These are phyloP conservation scores for Leptographium galeiforme DNA, from an alignment of 2,329 filamentous ascomycete genomes.

Conservation along the genomic window DNA sequence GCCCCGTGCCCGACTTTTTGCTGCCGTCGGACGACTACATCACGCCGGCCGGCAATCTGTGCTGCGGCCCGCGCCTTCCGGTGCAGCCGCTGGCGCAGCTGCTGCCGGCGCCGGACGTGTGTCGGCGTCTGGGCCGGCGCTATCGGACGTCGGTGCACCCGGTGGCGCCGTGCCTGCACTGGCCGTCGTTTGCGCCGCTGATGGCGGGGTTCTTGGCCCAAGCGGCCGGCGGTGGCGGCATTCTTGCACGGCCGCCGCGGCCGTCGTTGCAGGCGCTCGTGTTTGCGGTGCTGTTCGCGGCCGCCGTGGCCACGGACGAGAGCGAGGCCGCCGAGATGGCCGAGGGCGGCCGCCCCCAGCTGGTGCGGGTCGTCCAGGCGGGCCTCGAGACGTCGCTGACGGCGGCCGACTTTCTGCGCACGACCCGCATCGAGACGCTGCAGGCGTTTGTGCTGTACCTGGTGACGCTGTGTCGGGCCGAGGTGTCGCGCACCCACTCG, in stretches of 20 bases:
- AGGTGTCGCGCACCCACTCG: constrained; percentile 61
- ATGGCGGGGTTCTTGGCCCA: constrained; percentile 53
- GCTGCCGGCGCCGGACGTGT: constrained; percentile 42
- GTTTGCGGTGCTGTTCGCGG: constrained; percentile 57
- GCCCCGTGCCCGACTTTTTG: constrained; percentile 37
- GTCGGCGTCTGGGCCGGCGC: constrained; percentile 49
- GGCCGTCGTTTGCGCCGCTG: constrained; percentile 50
- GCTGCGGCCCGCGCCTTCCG: constrained; percentile 42
- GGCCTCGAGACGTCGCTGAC: constrained; percentile 54
- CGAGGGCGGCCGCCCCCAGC: constrained; percentile 14
- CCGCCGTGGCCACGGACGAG: constrained; percentile 51
- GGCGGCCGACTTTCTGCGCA: constrained; percentile 57
- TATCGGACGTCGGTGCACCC: constrained; percentile 58
- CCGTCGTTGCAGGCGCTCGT: constrained; percentile 53
- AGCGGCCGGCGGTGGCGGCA: background rate
- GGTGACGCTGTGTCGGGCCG: constrained; percentile 55
- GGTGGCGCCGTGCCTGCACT: constrained; percentile 54
- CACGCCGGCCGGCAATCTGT: constrained; percentile 52
- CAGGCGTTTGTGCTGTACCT: constrained; percentile 69
- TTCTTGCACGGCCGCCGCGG: constrained; percentile 34
- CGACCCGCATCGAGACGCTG: constrained; percentile 57
- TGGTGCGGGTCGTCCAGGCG: constrained; percentile 47
- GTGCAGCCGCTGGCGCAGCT: constrained; percentile 42
- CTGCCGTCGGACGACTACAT: constrained; percentile 54
- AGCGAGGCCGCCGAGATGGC: constrained; percentile 33